Evolutionary conservation across 2,329 filamentous ascomycete species (phyloP).

Genomic region (Podosphaera xanthii): DNA sequence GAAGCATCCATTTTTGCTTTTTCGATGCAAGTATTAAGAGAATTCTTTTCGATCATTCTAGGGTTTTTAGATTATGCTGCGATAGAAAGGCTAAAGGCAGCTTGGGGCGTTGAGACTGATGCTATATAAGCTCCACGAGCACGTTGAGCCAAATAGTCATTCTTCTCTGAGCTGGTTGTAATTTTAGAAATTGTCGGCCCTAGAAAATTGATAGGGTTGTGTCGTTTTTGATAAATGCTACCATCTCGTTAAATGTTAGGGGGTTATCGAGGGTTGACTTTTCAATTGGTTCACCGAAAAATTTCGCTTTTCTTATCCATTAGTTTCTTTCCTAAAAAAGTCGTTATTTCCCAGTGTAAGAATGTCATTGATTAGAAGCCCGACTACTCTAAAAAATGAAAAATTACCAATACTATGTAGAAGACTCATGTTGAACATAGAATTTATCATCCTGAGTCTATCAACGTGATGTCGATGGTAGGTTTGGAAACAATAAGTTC

Average conservation of each 20-base stretch:
- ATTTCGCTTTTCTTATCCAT: not conserved
- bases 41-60: not conserved
- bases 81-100: not conserved
- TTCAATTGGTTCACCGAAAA: not conserved
- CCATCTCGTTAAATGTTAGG: not conserved
- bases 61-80: not conserved
- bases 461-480: constrained; percentile 1
- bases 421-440: constrained; percentile 1
- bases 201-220: no score
- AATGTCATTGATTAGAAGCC: not conserved
- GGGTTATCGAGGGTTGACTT: not conserved
- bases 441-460: not conserved
- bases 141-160: not conserved
- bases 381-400: not conserved
- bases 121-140: not conserved
- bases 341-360: not conserved
- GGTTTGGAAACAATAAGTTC: constrained; percentile 1
- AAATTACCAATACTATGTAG: not conserved
- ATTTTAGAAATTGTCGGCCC: no score
- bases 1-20: not conserved
- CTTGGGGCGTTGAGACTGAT: not conserved
- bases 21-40: not conserved
- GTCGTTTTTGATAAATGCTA: no score
- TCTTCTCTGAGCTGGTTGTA: no score
- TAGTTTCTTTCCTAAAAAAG: not conserved